Conservation (phyloP, 495 filamentous ascomycete species). For the Pyronema omphalodes region DNA sequence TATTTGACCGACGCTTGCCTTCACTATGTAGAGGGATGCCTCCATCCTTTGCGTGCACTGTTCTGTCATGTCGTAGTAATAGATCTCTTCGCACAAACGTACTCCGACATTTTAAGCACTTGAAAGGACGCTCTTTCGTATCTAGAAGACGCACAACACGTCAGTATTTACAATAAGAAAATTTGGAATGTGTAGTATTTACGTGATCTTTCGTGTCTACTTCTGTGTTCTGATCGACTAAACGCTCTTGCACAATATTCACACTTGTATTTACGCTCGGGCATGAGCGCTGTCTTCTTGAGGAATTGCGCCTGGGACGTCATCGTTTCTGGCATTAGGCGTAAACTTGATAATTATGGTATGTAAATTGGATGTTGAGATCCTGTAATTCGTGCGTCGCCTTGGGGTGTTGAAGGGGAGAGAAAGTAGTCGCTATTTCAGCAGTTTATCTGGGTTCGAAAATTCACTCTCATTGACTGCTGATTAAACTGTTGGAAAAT, state of each 20-base stretch:
- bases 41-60: slow-evolving; percentile 96
- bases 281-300: slow-evolving; percentile 42
- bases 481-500: slow-evolving; percentile 11
- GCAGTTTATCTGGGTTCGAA: slow-evolving; percentile 19
- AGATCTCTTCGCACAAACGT: slow-evolving; percentile 96
- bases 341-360: slow-evolving; percentile 22
- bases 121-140: slow-evolving; percentile 97
- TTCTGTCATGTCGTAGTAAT: slow-evolving; percentile 89
- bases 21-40: slow-evolving; percentile 89
- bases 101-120: slow-evolving; percentile 92
- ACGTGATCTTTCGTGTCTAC: slow-evolving; percentile 94
- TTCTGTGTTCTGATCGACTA: slow-evolving; percentile 90
- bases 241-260: slow-evolving; percentile 97
- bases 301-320: slow-evolving; percentile 31
- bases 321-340: slow-evolving; percentile 32
- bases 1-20: slow-evolving; percentile 57
- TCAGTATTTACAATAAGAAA: not conserved
- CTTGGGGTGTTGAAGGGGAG: not conserved
- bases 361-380: slow-evolving; percentile 26
- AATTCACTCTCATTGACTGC: slow-evolving; percentile 24
- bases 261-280: slow-evolving; percentile 98
- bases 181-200: slow-evolving; percentile 33
- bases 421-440: slow-evolving; percentile 6
- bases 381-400: slow-evolving; percentile 19
- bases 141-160: slow-evolving; percentile 34